phyloP scores from a whole-genome alignment of 192 early-diverging fungal genomes.

The Entophlyctis luteolus region DNA sequence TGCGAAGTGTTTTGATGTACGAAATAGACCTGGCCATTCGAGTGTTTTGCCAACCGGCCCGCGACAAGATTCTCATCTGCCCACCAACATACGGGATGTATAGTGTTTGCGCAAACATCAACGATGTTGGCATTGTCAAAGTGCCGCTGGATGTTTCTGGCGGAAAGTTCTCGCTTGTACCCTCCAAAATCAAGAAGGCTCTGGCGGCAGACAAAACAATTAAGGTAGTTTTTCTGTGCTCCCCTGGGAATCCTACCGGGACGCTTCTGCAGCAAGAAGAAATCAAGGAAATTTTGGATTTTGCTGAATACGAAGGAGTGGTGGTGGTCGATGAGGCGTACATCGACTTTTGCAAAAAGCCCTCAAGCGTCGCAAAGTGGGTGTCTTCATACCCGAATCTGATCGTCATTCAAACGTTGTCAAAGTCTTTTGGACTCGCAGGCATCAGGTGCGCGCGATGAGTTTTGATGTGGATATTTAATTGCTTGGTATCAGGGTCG shows the following conservation, averaged over 20 bases:
- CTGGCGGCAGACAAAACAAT: constrained; percentile 69
- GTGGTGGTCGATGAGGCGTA: constrained; percentile 97
- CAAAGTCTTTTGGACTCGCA: constrained; percentile 97
- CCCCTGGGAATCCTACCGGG: constrained; percentile 98
- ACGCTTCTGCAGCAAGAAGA: constrained; percentile 69
- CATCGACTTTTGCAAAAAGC: constrained; percentile 83
- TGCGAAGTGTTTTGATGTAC: constrained; percentile 48
- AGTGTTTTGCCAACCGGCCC: constrained; percentile 67
- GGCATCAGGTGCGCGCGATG: constrained; percentile 71
- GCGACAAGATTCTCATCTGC: constrained; percentile 87
- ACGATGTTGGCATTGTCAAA: constrained; percentile 88
- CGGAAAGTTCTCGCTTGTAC: constrained; percentile 64
- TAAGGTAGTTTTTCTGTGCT: constrained; percentile 93
- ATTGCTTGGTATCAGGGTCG: constrained; percentile 55
- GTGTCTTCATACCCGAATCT: constrained; percentile 84
- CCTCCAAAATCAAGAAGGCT: constrained; percentile 59
- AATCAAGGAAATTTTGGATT: constrained; percentile 64
- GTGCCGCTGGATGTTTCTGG: constrained; percentile 74
- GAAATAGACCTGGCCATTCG: constrained; percentile 21
- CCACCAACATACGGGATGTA: constrained; percentile 99
- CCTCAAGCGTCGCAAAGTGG: constrained; percentile 73
- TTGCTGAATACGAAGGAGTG: constrained; percentile 71
- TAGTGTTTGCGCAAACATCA: constrained; percentile 83
- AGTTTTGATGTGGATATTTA: neutral
- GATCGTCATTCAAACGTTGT: constrained; percentile 95